Evolutionary conservation across 202 grass and related monocot genomes (phyloP).

Genomic region (Zizania palustris): DNA sequence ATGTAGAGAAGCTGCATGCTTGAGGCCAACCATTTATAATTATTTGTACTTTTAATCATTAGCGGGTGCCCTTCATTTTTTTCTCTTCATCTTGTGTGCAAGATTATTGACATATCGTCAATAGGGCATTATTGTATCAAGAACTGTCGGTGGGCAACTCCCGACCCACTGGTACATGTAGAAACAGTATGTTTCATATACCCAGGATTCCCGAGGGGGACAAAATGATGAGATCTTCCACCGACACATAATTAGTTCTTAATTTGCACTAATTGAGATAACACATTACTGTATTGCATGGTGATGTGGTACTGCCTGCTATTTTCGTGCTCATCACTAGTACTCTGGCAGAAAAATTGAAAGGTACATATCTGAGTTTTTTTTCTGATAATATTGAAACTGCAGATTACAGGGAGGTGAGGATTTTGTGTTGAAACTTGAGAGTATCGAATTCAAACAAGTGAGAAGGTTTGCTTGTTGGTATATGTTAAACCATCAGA

Average conservation of each 20-base stretch:
- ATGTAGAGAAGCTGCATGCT: conserved; percentile 7
- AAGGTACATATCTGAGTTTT: conserved; percentile 19
- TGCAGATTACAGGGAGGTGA: conserved; percentile 11
- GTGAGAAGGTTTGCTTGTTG: conserved; percentile 39
- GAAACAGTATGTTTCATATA: conserved; percentile 32
- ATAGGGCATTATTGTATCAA: conserved; percentile 49
- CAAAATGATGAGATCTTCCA: conserved; percentile 41
- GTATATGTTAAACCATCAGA: conserved; percentile 48
- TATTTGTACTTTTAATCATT: conserved; percentile 23
- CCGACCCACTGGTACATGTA: conserved; percentile 14
- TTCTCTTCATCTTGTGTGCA: conserved; percentile 22
- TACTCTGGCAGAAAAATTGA: neutral
- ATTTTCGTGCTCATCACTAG: neutral
- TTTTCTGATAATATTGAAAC: conserved; percentile 12
- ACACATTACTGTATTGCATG: conserved; percentile 8
- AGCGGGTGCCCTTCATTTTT: conserved; percentile 19
- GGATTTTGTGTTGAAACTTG: conserved; percentile 14
- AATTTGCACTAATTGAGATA: conserved; percentile 1
- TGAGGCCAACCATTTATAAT: conserved; percentile 8
- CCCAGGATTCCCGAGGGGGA: conserved; percentile 32
- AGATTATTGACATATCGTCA: conserved; percentile 42
- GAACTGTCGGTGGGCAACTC: conserved; percentile 32
- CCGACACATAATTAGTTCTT: conserved; percentile 39
- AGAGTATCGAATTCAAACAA: conserved; percentile 25
- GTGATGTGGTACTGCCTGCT: neutral